These are phyloP conservation scores for Nasturtium officinale DNA, from an alignment of 345 rosid genomes.

Conservation along the genomic window DNA sequence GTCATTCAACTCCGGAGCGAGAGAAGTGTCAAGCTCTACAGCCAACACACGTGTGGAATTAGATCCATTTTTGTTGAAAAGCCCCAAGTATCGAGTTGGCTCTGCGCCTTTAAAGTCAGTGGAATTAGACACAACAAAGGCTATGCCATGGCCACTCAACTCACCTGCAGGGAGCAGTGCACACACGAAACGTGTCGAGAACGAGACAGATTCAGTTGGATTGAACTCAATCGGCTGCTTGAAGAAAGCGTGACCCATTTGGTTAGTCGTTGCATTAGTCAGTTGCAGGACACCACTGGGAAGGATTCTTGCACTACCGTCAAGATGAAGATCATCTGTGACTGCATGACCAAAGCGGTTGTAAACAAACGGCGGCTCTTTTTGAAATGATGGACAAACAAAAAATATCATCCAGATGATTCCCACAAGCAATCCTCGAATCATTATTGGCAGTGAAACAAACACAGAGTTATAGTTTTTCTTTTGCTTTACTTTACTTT, in stretches of 20 bases:
- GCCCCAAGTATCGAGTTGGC: constrained; percentile 47
- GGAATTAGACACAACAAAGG: constrained; percentile 46
- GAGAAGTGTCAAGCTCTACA: constrained; percentile 58
- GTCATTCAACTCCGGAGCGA: constrained; percentile 48
- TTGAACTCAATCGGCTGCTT: constrained; percentile 44
- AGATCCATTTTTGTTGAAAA: constrained; percentile 48
- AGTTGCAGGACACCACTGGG: constrained; percentile 47
- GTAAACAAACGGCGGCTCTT: constrained; percentile 46
- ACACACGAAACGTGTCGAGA: constrained; percentile 51
- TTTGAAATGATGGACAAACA: constrained; percentile 29
- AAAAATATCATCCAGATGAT: constrained; percentile 14
- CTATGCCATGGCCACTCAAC: constrained; percentile 53
- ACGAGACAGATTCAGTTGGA: constrained; percentile 43
- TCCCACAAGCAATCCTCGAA: constrained; percentile 28
- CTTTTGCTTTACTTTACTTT: no score
- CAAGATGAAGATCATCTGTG: constrained; percentile 37
- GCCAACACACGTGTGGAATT: constrained; percentile 54
- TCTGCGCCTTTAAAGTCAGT: constrained; percentile 21
- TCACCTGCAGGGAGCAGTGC: constrained; percentile 38
- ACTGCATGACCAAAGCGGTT: constrained; percentile 47
- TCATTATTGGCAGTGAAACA: constrained; percentile 30
- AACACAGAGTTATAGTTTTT: background rate
- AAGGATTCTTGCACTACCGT: constrained; percentile 47
- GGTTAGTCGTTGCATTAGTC: constrained; percentile 45
- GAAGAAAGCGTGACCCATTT: constrained; percentile 52